phyloP scores from a whole-genome alignment of 331 rosid genomes.

The Quercus lobata region DNA sequence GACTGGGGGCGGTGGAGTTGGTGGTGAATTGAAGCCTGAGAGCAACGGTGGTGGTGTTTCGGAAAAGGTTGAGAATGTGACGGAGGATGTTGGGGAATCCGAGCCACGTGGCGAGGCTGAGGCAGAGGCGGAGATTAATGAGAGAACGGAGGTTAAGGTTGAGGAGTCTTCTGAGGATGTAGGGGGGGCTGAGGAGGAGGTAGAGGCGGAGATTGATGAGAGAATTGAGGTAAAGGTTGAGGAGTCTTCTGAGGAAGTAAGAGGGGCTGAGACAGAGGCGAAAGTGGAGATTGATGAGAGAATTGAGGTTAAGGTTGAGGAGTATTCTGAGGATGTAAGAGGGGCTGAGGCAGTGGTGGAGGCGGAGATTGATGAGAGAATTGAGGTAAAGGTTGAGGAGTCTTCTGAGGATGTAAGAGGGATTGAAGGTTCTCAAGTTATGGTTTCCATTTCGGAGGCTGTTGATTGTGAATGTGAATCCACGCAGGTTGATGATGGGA shows the following conservation, averaged over 20 bases:
- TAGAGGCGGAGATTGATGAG: neutral
- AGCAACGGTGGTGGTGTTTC: neutral
- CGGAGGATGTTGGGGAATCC: neutral
- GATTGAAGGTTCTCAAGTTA: constrained; percentile 13
- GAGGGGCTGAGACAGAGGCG: neutral
- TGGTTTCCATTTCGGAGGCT: constrained; percentile 7
- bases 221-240: neutral
- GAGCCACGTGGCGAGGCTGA: neutral
- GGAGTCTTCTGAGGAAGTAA: constrained; percentile 12
- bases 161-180: constrained; percentile 13
- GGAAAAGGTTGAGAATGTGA: neutral
- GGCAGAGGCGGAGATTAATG: neutral
- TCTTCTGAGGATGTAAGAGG: constrained; percentile 13
- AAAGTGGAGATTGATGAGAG: neutral
- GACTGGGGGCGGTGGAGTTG: neutral
- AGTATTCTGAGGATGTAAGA: constrained; percentile 11
- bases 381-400: constrained; percentile 1
- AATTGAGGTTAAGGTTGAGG: neutral
- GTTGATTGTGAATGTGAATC: constrained; percentile 20
- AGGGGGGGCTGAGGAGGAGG: neutral
- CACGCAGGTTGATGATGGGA: neutral
- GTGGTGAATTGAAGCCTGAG: neutral
- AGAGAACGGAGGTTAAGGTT: neutral
- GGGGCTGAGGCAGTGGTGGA: neutral
- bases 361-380: constrained; percentile 3